These are phyloP conservation scores for Naganishia liquefaciens DNA, from an alignment of 1,284 basidiomycete genomes.

Conservation along the genomic window DNA sequence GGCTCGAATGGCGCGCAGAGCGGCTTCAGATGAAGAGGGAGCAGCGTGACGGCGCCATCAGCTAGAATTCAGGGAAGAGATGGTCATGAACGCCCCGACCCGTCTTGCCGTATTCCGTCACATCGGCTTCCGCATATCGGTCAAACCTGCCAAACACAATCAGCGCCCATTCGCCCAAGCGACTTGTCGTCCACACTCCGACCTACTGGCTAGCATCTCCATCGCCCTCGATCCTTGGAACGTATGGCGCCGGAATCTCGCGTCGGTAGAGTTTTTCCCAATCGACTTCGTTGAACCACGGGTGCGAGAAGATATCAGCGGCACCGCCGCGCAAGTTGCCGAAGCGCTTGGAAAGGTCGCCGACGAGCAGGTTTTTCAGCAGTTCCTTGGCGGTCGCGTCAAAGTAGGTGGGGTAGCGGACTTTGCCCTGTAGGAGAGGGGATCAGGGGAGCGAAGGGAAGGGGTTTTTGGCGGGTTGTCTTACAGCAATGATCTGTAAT, in stretches of 20 bases:
- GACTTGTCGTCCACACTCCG: background rate
- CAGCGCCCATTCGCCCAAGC: background rate
- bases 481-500: slow-evolving; percentile 49
- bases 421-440: slow-evolving; percentile 71
- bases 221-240: slow-evolving; percentile 80
- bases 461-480: background rate
- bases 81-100: slow-evolving; percentile 53
- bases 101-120: slow-evolving; percentile 53
- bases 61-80: slow-evolving; percentile 52
- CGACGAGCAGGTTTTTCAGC: slow-evolving; percentile 84
- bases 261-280: slow-evolving; percentile 81
- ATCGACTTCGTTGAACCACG: slow-evolving; percentile 97
- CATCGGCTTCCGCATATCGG: slow-evolving; percentile 55
- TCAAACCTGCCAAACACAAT: slow-evolving; percentile 48
- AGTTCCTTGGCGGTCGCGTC: slow-evolving; percentile 80
- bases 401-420: slow-evolving; percentile 87
- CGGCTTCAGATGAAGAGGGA: too few relatives aligned
- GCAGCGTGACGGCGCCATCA: too few relatives aligned
- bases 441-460: background rate
- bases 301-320: slow-evolving; percentile 89
- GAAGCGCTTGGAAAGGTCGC: slow-evolving; percentile 85
- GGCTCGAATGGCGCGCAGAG: too few relatives aligned
- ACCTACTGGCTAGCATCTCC: slow-evolving; percentile 89
- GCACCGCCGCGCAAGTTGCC: slow-evolving; percentile 92
- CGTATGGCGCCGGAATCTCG: slow-evolving; percentile 94